Evolutionary conservation across 805 yeast species (phyloP), one percentile per base, ranked within the genome.

Genomic region (Starmerella kuoi): DNA sequence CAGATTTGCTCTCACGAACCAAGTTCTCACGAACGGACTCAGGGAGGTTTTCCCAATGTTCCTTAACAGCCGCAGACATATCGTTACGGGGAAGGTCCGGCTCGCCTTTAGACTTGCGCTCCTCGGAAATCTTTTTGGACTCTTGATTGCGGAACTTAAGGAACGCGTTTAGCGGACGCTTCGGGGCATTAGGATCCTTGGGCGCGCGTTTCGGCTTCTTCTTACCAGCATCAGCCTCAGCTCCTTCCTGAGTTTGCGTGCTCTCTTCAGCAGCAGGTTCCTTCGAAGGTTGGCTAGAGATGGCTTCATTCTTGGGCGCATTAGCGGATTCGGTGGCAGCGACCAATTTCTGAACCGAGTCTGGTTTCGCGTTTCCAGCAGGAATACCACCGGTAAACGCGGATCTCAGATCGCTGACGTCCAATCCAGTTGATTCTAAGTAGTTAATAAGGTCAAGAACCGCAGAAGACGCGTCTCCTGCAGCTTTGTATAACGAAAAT

Each of bases 111-210:
- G 63, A 63, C 42, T 65, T 70, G 56, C 94, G 73, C 48, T 81
- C 86, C 41, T 73, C 77, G 43, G 78, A 74, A 48, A 87, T 70
- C 30, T 70, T 65, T 48, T 79, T 80, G 56, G 95, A 77, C 50
- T 76, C 73, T 51, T 74, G 76, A 50, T 80, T 77, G 40, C 84
- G 76, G 62, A 76, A 88, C 32, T 77, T 72, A 61, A 88, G 82
- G 66, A 77, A 87, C 35, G 83, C 80, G 19, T 95, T 86, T 56
- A 84, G 68, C 14, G 98, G 97, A 57, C 86, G 86, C 69, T 83
- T 85, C 46, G 98, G 98, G 35, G 95, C 95, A 56, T 82, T 79
- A 40, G 96, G 96, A 62, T 88, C 97, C 53, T 63, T 68, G 55
- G 64, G 67, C 55, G 72, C 74, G 63, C 74, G 78, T 44, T 61